Evolutionary conservation across 257 asterid species (phyloP), one percentile per base, ranked within the genome.

Genomic region (Solanum gandarillasii): DNA sequence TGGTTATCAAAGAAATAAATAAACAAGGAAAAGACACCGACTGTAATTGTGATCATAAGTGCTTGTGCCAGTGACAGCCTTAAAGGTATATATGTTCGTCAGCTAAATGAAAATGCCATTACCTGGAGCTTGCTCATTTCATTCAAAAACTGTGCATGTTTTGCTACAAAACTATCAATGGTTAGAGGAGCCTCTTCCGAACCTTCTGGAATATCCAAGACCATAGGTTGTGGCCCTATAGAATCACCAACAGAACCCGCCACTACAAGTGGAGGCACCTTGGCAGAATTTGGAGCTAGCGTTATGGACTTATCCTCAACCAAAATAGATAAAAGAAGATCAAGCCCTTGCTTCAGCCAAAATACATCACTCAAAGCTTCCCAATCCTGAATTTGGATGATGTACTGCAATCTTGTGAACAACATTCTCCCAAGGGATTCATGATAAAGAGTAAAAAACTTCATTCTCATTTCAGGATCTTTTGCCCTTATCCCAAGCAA

Each of bases 281-380:
- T 97, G 84, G 98, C 99, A 55, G 98, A 95, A 92, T 97, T 97
- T 83, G 99, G 99, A 90, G 99, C 98, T 68, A 97, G 93, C 2
- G 98, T 96, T 83, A 97, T 96, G 60, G 98, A 96, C 91, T 96
- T 97, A 89, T 96, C 96, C 94, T 94, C 99, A 58, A 97, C 99
- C 74, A 96, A 87, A 90, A 97, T 94, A 86, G 99, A 98, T 92
- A 97, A 92, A 88, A 97, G 98, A 88, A 97, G 99, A 92, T 97
- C 99, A 91, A 97, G 99, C 48, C 99, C 99, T 93, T 97, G 99
- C 88, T 97, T 97, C 86, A 97, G 98, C 99, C 99, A 97, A 90
- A 97, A 97, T 39, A 95, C 98, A 91, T 97, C 99, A 90, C 98
- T 95, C 88, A 97, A 87, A 89, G 99, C 98, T 92, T 95, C 98